Base-by-base conservation (phyloP, 805 yeast species). In the Barnettozyma botsteinii region DNA sequence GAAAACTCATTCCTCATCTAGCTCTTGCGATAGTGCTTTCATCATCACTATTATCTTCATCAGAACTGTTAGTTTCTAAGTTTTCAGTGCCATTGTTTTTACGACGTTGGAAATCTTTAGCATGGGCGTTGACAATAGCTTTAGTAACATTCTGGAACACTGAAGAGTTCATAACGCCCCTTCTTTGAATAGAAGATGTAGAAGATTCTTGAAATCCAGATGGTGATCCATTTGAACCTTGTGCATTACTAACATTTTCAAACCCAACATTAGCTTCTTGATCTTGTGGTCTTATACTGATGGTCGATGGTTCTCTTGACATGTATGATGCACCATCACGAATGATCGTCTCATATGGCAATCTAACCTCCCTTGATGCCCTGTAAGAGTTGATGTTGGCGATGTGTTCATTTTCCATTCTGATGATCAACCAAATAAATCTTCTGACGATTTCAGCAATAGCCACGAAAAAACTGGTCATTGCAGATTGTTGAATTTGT, bases 381-480 rank as follows among this genome's bases (percentile, higher is more conserved):
- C 95, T 73, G 61, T 81, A 85, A 32, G 87, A 64, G 40, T 78
- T 79, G 10, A 88, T 95, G 57, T 91, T 91, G 1, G 97, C 80
- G 34, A 89, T 81, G 60, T 93, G 98, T 61, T 93, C 98, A 61
- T 93, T 93, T 52, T 93, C 98, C 73, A 93, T 83, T 65, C 98
- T 79, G 67, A 93, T 82, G 35, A 85, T 75, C 7, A 87, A 70
- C 98, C 98, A 93, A 12, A 91, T 65, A 50, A 86, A 83, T 56
- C 98, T 71, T 57, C 98, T 73, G 3, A 84, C 25, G 4, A 87
- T 62, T 60, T 93, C 98, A 0, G 93, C 86, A 22, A 85, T 49
- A 0, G 95, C 96, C 35, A 93, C 76, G 37, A 76, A 69, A 56
- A 91, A 89, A 57, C 95, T 81, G 2, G 95, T 82, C 18, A 76